Conservation (phyloP, 495 filamentous ascomycete species). For the Talaromyces stipitatus region DNA sequence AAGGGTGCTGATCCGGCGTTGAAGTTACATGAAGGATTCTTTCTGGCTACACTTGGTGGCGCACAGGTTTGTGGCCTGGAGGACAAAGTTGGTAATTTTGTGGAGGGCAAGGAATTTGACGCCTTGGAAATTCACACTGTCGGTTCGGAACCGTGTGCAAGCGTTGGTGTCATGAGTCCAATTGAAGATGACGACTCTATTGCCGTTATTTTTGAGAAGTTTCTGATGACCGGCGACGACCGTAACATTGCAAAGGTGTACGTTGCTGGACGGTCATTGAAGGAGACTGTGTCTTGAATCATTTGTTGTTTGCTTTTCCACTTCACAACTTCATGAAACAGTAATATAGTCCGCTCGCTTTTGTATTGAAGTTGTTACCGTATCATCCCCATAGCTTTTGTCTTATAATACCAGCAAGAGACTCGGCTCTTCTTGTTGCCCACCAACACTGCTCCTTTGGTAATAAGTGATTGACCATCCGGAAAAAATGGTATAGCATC, state of each 20-base stretch:
- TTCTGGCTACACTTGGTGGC: constrained; percentile 55
- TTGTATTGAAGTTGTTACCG: too few relatives aligned
- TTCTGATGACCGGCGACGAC: constrained; percentile 59
- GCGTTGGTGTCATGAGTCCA: constrained; percentile 39
- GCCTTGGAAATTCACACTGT: constrained; percentile 45
- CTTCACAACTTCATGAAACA: too few relatives aligned
- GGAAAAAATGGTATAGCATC: neutral
- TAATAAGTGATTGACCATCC: neutral
- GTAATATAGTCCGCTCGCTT: too few relatives aligned
- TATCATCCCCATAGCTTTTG: neutral
- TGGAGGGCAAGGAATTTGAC: constrained; percentile 57
- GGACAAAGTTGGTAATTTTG: constrained; percentile 49
- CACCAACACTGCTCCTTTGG: constrained; percentile 4
- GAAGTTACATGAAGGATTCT: constrained; percentile 47
- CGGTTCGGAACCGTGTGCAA: constrained; percentile 9
- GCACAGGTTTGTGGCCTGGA: constrained; percentile 53
- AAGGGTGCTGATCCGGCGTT: constrained; percentile 41
- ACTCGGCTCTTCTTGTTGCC: neutral
- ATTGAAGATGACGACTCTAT: constrained; percentile 44
- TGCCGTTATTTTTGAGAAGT: constrained; percentile 51
- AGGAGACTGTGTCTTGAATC: constrained; percentile 8
- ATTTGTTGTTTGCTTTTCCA: too few relatives aligned
- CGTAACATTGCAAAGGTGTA: constrained; percentile 52
- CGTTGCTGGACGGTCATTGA: constrained; percentile 46
- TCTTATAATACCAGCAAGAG: neutral